Base-by-base conservation (phyloP, 1,284 basidiomycete species). In the Apiotrichum mycotoxinovorans region DNA sequence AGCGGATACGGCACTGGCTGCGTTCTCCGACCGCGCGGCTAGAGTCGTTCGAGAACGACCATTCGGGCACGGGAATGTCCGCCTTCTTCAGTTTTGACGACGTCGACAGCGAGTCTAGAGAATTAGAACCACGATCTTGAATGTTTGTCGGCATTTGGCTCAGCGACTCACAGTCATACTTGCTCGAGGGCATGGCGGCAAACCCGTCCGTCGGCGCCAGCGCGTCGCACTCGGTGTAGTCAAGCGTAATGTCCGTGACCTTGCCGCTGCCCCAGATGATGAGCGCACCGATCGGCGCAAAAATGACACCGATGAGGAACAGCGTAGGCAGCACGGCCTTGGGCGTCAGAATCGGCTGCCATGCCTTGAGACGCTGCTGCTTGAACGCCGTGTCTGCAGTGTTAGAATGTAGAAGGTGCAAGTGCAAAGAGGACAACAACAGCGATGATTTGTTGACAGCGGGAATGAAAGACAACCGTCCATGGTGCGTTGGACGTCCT, bases 331-430 rank as follows among this genome's bases (percentile, higher is more conserved):
- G 83, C 17, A 98, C 96, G 1, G 93, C 95, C 77, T 92, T 92
- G 3, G 96, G 96, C 0, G 95, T 98, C 42, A 98, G 83, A 73
- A 99, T 97, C 20, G 96, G 96, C 82, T 99, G 96, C 96, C 96
- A 99, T 69, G 96, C 96, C 80, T 98, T 98, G 72, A 99, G 84
- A 56, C 96, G 89, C 79, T 99, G 96, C 77, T 99, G 96, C 80
- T 97, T 98, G 85, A 98, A 97, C 44, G 95, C 95, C 51, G 95
- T 98, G 79, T 98, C 92, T 84, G 70, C 43, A 5, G 47, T 57
- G 26, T 42, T 23, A 37, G 44, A 7, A 33, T 44, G 40, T 22
- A 22, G 15, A 2, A 5, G 25, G 30, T 44, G 51, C 17, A n/a
- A n/a, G n/a, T n/a, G n/a, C n/a, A n/a, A n/a, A n/a, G n/a, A n/a